Conservation (phyloP, 371 early-diverging fungal genomes). For the Mucor plumbeus region DNA sequence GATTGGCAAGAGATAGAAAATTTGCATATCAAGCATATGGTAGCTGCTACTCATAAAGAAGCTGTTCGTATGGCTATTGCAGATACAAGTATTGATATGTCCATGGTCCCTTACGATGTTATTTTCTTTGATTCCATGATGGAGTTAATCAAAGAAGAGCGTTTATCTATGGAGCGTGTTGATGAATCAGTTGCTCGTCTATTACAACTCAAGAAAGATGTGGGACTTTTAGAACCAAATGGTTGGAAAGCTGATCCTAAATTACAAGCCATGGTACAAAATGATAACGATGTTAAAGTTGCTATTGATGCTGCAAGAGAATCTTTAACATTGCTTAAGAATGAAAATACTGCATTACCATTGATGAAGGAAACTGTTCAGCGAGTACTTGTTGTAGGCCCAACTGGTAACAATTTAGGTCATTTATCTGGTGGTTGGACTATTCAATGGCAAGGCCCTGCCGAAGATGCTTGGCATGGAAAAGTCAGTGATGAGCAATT, state of each 20-base stretch:
- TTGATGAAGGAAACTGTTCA: constrained; percentile 27
- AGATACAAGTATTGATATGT: constrained; percentile 67
- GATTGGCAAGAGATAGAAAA: constrained; percentile 71
- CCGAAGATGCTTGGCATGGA: constrained; percentile 48
- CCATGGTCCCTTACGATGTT: constrained; percentile 65
- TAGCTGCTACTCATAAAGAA: constrained; percentile 52
- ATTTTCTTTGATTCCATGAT: constrained; percentile 49
- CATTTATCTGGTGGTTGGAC: constrained; percentile 66
- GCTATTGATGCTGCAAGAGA: constrained; percentile 61
- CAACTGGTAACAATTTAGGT: constrained; percentile 48
- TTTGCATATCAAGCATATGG: constrained; percentile 57
- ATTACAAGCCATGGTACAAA: constrained; percentile 41
- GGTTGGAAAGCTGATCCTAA: constrained; percentile 45
- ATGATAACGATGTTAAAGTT: constrained; percentile 46
- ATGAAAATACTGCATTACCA: constrained; percentile 53
- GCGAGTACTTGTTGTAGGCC: constrained; percentile 56
- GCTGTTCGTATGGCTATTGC: constrained; percentile 53
- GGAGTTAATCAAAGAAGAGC: constrained; percentile 42
- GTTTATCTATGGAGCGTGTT: constrained; percentile 43
- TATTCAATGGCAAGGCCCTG: constrained; percentile 61
- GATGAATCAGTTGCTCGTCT: constrained; percentile 59
- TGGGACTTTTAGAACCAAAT: constrained; percentile 60
- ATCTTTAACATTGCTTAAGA: constrained; percentile 65
- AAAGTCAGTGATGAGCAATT: constrained; percentile 51
- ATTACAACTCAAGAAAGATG: constrained; percentile 62